Evolutionary conservation across 2,329 filamentous ascomycete genomes (phyloP).

Genomic region (Trichoderma sp.): DNA sequence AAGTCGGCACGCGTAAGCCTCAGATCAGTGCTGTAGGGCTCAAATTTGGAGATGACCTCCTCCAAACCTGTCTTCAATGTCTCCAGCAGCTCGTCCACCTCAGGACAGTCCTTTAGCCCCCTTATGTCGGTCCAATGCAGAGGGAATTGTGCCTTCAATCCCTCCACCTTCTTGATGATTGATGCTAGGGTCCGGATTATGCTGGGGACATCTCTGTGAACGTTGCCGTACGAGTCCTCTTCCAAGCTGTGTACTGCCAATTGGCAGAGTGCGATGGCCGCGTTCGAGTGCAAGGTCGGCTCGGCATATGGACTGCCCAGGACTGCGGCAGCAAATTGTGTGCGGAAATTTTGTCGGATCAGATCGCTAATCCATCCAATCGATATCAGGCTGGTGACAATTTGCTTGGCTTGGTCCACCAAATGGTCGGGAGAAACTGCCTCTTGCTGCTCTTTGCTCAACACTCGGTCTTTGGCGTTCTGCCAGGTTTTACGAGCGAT

Average conservation of each 20-base stretch:
- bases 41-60: conserved; percentile 68
- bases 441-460: conserved; percentile 54
- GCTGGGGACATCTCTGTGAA: conserved; percentile 73
- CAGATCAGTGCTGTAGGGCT: conserved; percentile 68
- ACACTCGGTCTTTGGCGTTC: conserved; percentile 46
- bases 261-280: conserved; percentile 64
- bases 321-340: conserved; percentile 63
- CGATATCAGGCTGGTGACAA: conserved; percentile 45
- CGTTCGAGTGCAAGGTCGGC: conserved; percentile 65
- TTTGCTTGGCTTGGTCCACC: conserved; percentile 45
- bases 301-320: conserved; percentile 72
- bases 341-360: conserved; percentile 67
- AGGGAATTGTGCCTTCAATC: conserved; percentile 56
- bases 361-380: conserved; percentile 58
- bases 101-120: conserved; percentile 51
- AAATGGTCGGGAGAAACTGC: conserved; percentile 49
- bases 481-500: conserved; percentile 49
- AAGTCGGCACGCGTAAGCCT: conserved; percentile 69
- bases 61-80: conserved; percentile 63
- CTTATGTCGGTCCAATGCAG: conserved; percentile 78
- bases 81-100: conserved; percentile 68
- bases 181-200: conserved; percentile 71
- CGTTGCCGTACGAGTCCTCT: conserved; percentile 82
- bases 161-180: conserved; percentile 66
- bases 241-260: conserved; percentile 69